Evolutionary conservation across 345 rosid genomes (phyloP).

Genomic region (Ceriops tagal): DNA sequence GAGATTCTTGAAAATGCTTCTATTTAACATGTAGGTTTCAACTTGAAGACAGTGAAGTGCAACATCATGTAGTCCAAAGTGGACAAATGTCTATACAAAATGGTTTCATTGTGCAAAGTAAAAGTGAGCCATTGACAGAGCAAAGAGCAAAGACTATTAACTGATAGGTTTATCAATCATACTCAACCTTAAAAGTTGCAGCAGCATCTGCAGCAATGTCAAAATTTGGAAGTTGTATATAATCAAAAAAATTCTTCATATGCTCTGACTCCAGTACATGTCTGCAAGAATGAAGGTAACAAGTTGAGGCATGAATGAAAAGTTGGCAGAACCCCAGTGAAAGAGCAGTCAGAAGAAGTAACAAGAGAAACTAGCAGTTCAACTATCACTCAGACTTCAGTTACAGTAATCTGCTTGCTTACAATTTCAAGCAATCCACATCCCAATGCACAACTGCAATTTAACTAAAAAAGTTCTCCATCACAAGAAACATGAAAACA

Average conservation of each 20-base stretch:
- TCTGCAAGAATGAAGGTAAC: conserved; percentile 39
- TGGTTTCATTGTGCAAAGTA: too few relatives aligned
- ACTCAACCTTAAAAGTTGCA: conserved; percentile 87
- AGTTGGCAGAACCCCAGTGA: neutral
- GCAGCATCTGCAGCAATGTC: conserved; percentile 99
- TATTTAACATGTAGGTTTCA: too few relatives aligned
- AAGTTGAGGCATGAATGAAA: neutral
- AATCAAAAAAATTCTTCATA: conserved; percentile 84
- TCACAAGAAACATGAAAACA: too few relatives aligned
- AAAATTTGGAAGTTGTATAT: conserved; percentile 92
- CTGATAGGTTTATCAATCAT: conserved; percentile 2
- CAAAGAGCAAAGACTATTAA: neutral
- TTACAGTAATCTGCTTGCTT: neutral
- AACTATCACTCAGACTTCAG: too few relatives aligned
- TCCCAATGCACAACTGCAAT: too few relatives aligned
- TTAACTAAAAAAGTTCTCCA: too few relatives aligned
- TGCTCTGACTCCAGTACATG: conserved; percentile 82
- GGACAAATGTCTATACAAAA: too few relatives aligned
- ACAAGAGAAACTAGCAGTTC: neutral
- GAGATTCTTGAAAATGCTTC: too few relatives aligned
- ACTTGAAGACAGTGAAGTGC: too few relatives aligned
- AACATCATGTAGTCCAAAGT: too few relatives aligned
- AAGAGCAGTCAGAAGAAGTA: neutral
- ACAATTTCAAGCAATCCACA: too few relatives aligned
- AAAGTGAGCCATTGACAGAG: too few relatives aligned